Evolutionary conservation across 495 filamentous ascomycete genomes (phyloP), one percentile per base, ranked within the genome.

Genomic region (Physcia stellaris): DNA sequence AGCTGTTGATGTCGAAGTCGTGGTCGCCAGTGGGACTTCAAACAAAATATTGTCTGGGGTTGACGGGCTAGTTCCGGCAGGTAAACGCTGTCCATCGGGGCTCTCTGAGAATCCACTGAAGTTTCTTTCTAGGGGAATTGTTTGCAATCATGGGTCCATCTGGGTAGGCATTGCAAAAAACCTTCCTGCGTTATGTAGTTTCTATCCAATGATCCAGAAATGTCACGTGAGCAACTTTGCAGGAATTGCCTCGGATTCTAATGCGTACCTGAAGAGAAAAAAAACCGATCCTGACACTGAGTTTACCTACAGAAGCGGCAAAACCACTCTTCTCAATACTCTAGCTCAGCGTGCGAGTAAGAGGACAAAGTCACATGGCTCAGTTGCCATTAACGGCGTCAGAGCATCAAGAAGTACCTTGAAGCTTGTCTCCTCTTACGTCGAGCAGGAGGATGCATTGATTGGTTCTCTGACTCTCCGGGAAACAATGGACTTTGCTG

Each of bases 371-470:
- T 32, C 40, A 12, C n/a, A 7, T 1, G 47, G 39, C 20, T 21
- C 24, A n/a, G 23, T 46, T 2, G 11, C 28, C 1, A 36, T 42
- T n/a, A 50, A 50, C 21, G 39, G 43, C 6, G 20, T 22, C 18
- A 13, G 3, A 27, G 13, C 35, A n/a, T 45, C 23, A 3, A 30
- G 23, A 16, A 19, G 1, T 21, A 24, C 6, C 20, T 37, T 23
- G 28, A 22, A 15, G 30, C 24, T 33, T 2, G 28, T 51, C 13
- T 43, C 26, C 26, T 46, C 47, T 6, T 86, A 83, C 50, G 83
- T 92, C 10, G 83, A 92, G 66, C 83, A 88, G 57, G 81, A 87
- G 39, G 83, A 92, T 63, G 72, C 80, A 3, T 61, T 92, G 4
- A 79, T 86, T 32, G 83, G 83, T 12, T 75, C 77, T 0, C 62